Evolutionary conservation across 345 rosid genomes (phyloP).

Genomic region (Adansonia digitata): DNA sequence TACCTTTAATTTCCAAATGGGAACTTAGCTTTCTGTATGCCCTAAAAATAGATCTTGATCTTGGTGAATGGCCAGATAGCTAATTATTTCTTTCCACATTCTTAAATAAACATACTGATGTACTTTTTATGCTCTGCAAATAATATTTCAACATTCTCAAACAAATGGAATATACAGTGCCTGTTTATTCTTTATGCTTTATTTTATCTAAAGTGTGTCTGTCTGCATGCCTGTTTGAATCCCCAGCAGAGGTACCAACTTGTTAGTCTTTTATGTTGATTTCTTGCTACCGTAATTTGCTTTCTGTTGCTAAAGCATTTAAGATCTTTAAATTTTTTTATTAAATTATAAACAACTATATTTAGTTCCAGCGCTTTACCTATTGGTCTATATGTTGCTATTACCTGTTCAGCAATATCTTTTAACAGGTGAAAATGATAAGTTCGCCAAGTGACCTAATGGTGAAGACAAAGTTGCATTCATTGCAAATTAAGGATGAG

Average conservation of each 20-base stretch:
- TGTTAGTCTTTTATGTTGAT: background rate
- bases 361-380: background rate
- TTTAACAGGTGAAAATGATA: conserved; percentile 65
- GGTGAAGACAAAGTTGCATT: conserved; percentile 82
- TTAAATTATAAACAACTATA: background rate
- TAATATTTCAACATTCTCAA: background rate
- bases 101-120: background rate
- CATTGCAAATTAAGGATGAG: conserved; percentile 83
- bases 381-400: conserved; percentile 1
- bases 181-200: background rate
- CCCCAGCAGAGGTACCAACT: background rate
- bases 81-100: background rate
- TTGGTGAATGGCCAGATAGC: background rate
- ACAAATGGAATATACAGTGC: background rate
- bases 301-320: background rate
- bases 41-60: background rate
- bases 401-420: background rate
- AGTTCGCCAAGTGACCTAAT: conserved; percentile 59
- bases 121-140: background rate
- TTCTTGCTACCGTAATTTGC: background rate
- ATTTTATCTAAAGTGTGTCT: background rate
- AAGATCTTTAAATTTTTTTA: background rate
- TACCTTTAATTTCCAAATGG: background rate
- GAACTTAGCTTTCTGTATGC: background rate
- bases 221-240: background rate